A percentile compares a stretch with the other conserved stretches of the same genome.
These are phyloP conservation scores for Mimosa pudica DNA, from an alignment of 306 rosid genomes.

Conservation along the genomic window DNA sequence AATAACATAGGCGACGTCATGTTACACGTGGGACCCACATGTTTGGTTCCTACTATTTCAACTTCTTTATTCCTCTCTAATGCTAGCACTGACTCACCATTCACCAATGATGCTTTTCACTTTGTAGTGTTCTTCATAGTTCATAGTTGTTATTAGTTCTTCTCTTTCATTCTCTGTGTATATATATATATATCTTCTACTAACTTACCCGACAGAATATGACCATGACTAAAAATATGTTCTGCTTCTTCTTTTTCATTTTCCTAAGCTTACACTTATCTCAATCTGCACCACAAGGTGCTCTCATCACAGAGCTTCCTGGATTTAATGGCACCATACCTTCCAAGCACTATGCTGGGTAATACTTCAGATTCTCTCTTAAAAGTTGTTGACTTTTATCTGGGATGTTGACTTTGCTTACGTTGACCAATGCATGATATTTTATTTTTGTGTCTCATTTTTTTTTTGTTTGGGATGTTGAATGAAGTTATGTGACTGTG, in stretches of 20 bases:
- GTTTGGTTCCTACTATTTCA: neutral
- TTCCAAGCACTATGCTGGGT: constrained; percentile 32
- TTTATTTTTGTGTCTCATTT: neutral
- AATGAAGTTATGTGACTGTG: constrained; percentile 35
- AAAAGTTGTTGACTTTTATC: too few species aligned
- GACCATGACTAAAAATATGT: neutral
- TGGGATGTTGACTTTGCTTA: neutral
- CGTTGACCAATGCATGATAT: neutral
- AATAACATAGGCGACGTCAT: neutral
- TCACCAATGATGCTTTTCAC: neutral
- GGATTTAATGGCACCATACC: constrained; percentile 30
- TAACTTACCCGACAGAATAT: neutral
- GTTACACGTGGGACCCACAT: neutral
- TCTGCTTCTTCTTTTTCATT: neutral
- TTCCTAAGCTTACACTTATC: neutral
- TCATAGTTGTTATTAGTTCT: neutral
- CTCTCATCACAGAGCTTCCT: constrained; percentile 23
- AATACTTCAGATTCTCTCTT: neutral
- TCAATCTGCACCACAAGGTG: constrained; percentile 29
- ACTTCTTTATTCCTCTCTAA: neutral
- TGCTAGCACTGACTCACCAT: neutral
- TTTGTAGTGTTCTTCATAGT: neutral
- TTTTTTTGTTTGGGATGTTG: neutral
- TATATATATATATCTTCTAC: neutral
- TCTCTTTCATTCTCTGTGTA: neutral